Evolutionary conservation across 495 filamentous ascomycete species (phyloP), one percentile per base, ranked within the genome.

Genomic region (Apiosordaria backusii): DNA sequence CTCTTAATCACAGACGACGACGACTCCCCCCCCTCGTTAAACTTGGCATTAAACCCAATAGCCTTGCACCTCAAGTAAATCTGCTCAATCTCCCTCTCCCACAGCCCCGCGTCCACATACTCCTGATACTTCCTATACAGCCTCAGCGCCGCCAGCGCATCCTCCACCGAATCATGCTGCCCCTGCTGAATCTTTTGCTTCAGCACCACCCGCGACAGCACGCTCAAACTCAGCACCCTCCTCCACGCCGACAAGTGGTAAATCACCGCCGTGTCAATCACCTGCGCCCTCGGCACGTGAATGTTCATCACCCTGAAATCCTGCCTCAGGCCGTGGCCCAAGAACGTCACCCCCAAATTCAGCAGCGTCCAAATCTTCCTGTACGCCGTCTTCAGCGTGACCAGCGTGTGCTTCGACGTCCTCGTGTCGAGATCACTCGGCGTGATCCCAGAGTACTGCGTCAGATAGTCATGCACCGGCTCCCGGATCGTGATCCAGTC

Each of bases 271-370:
- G 95, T 99, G 76, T 99, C 95, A 40, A 97, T 90, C 18, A 96
- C 89, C 74, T 99, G 95, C 29, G 84, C 77, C 75, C 92, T 92
- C 2, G 96, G 95, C 4, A 99, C 89, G 74, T 97, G 91, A 63
- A 99, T 97, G 75, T 99, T 97, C 79, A 97, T 96, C 60, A 92
- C 95, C 50, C 95, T 91, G 80, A 98, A 99, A 73, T 99, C 95
- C 62, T 93, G 93, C 59, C 88, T 87, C 24, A 99, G 79, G 9
- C 93, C 92, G 75, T 99, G 95, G 7, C 95, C 95, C 27, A 99
- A 87, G 76, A 99, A 99, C 57, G 90, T 82, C 77, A 92, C 96
- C 27, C 96, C 95, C 1, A 97, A 83, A 74, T 99, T 98, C 9
- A 98, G 85, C 7, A 99, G 86, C 15, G 98, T 84, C 95, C 95